Conservation (phyloP, 1,139 yeast genomes). For the Magnusiomyces sp. region DNA sequence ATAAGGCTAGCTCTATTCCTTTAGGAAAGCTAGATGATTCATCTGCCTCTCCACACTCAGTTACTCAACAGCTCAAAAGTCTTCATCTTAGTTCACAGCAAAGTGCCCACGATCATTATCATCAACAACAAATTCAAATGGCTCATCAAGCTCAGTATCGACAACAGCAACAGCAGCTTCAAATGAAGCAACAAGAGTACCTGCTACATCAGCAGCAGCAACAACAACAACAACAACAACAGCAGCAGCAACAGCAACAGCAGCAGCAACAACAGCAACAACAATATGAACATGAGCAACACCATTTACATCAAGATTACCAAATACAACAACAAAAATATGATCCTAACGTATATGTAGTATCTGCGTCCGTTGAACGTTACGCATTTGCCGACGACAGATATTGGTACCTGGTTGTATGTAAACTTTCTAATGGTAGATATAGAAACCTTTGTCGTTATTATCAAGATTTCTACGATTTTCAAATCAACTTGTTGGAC, state of each 20-base stretch:
- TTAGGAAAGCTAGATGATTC: constrained; percentile 44
- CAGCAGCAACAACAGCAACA: constrained; percentile 6
- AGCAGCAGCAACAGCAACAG: constrained; percentile 10
- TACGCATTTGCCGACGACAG: constrained; percentile 79
- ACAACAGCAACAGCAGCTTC: constrained; percentile 3
- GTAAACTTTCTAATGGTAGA: constrained; percentile 60
- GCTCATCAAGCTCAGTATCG: background rate
- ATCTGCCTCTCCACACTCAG: background rate
- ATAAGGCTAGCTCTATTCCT: constrained; percentile 85
- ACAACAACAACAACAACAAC: constrained; percentile 11
- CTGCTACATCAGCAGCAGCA: constrained; percentile 8
- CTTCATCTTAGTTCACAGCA: constrained; percentile 7
- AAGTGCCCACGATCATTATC: constrained; percentile 23
- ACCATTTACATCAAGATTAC: constrained; percentile 12
- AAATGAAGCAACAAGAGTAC: constrained; percentile 9
- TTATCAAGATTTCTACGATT: constrained; percentile 93
- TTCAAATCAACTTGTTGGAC: constrained; percentile 77
- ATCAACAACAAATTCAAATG: constrained; percentile 3
- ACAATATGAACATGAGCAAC: constrained; percentile 7
- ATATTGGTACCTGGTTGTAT: constrained; percentile 78
- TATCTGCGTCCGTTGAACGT: constrained; percentile 69
- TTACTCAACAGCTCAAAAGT: constrained; percentile 11
- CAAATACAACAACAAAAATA: constrained; percentile 8
- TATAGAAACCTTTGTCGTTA: constrained; percentile 70
- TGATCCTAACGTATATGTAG: constrained; percentile 21